Conservation (phyloP, 2,329 filamentous ascomycete species). For the Diplodia sapinea region DNA sequence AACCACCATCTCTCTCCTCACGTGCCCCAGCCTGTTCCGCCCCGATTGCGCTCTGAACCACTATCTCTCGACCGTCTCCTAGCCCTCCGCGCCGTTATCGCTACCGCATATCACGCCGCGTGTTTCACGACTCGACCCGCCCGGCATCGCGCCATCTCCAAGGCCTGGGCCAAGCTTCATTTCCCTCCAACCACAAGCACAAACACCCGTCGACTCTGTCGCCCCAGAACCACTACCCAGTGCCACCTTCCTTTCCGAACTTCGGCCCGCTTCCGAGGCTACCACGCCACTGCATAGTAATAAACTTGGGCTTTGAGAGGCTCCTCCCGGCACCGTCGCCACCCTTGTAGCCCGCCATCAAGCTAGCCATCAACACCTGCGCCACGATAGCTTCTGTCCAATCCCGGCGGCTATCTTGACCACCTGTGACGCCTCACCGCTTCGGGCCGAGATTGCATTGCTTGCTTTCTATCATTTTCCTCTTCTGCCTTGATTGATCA, state of each 20-base stretch:
- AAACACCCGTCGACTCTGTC: neutral
- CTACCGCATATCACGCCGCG: conserved; percentile 12
- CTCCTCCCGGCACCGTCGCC: conserved; percentile 5
- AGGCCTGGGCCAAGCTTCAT: conserved; percentile 20
- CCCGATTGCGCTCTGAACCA: neutral
- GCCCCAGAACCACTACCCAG: neutral
- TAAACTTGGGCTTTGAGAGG: neutral
- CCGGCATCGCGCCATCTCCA: conserved; percentile 23
- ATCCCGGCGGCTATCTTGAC: neutral
- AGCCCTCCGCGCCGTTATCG: neutral
- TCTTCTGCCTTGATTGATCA: conserved; percentile 5
- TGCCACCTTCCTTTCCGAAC: conserved; percentile 29
- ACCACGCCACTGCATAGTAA: conserved; percentile 10
- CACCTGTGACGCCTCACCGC: conserved; percentile 5
- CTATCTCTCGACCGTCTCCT: neutral
- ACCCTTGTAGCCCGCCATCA: conserved; percentile 1
- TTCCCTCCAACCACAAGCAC: conserved; percentile 21
- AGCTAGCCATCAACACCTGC: neutral
- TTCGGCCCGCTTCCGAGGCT: neutral
- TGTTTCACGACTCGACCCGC: conserved; percentile 10
- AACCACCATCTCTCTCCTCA: conserved; percentile 10
- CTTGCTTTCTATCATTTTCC: neutral
- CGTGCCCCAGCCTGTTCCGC: neutral
- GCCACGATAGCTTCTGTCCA: conserved; percentile 1
- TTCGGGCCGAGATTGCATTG: conserved; percentile 13